Base-by-base conservation (phyloP, 148 eudicot species). In the Nepenthes mirabilis region DNA sequence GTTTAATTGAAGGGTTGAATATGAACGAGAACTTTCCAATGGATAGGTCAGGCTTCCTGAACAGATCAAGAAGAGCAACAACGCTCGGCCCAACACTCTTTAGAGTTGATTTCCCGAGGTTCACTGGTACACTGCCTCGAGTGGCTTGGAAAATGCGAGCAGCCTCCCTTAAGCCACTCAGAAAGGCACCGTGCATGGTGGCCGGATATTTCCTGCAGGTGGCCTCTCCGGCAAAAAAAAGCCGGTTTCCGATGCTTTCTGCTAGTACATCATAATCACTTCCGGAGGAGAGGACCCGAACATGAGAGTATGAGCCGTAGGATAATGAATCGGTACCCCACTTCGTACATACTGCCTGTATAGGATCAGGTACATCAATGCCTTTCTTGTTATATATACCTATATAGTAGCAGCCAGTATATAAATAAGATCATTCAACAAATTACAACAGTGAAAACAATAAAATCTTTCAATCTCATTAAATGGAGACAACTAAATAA, bases 161-260 rank as follows among this genome's bases (percentile, higher is more conserved):
- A 65, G 97, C 97, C 73, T 87, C 97, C 73, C 97, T 77, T 65
- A 87, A 76, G 52, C 97, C 95, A 71, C 91, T 87, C 60, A 87
- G 62, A 67, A 80, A 84, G 33, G 97, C 97, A 60, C 97, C 97
- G n/a, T 90, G 97, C 97, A 90, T 90, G 52, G 84, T 90, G 61
- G 95, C 97, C 12, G 91, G 97, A 62, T 87, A 75, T 70, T 87
- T 75, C 66, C 89, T 70, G 65, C 53, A 82, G 47, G 95, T 90
- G 52, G 97, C 95, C 70, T 90, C 97, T 61, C 95, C 97, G 36
- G 89, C 95, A 65, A 90, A 90, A 67, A 84, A 90, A 61, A 90
- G 71, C 36, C 80, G 79, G 72, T 63, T 67, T 11, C 68, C 82
- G 7, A 90, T 77, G 57, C 78, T 87, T 76, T 90, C 97, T 47